A percentile compares a stretch with the other conserved stretches of the same genome.
These are phyloP conservation scores for Pterulicium gracile DNA, from an alignment of 1,284 basidiomycete genomes.

Conservation along the genomic window DNA sequence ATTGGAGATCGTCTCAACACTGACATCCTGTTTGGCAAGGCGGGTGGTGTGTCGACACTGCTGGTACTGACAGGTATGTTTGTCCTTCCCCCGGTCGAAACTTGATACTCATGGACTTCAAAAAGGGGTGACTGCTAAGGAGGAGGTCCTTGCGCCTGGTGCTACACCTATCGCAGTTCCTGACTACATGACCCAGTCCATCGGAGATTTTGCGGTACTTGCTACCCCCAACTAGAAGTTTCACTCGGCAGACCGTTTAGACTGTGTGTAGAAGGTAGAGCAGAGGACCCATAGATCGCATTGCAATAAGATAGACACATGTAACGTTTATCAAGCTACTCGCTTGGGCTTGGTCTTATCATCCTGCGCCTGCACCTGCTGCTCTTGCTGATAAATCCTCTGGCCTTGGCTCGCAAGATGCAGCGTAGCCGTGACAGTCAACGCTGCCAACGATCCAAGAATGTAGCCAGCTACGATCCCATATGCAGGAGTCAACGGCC, in stretches of 20 bases:
- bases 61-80: slow-evolving; percentile 84
- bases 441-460: slow-evolving; percentile 45
- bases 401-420: slow-evolving; percentile 11
- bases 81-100: slow-evolving; percentile 4
- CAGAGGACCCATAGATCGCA: too few relatives aligned
- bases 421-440: slow-evolving; percentile 31
- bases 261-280: too few relatives aligned
- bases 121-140: slow-evolving; percentile 69
- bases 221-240: background rate
- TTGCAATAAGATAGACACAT: too few relatives aligned
- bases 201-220: slow-evolving; percentile 43
- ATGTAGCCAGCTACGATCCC: slow-evolving; percentile 63
- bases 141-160: slow-evolving; percentile 63
- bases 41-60: slow-evolving; percentile 77
- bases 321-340: too few relatives aligned
- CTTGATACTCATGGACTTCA: slow-evolving; percentile 10
- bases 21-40: slow-evolving; percentile 87
- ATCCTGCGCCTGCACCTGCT: too few relatives aligned
- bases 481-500: slow-evolving; percentile 69
- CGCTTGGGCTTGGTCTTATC: too few relatives aligned
- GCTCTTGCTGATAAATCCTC: too few relatives aligned
- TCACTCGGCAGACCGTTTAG: too few relatives aligned
- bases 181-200: slow-evolving; percentile 69
- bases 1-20: slow-evolving; percentile 93
- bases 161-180: slow-evolving; percentile 57